Base-by-base conservation (phyloP, 2,329 filamentous ascomycete genomes). In the Aspergillus flavus region DNA sequence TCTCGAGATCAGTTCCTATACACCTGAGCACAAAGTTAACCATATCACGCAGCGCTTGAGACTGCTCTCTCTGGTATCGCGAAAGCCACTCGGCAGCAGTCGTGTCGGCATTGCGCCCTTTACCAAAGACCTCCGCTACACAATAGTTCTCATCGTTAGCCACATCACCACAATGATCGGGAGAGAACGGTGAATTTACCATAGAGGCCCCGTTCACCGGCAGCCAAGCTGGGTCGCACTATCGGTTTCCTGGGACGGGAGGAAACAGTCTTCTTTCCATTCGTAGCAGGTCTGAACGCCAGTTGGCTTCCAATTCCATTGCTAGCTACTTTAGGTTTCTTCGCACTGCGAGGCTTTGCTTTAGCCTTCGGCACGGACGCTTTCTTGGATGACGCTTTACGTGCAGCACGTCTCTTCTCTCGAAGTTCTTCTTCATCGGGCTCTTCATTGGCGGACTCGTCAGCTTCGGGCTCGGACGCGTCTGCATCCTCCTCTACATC, bases 1-100 rank as follows among this genome's bases (percentile, higher is more conserved):
- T 87, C 68, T 91, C 86, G 59, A 92, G 84, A 60, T 92, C 87
- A 75, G 94, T 96, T 34, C 95, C 95, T 21, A 94, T 88, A 66
- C 91, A 86, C 68, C 83, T 83, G 21, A 90, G 77, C 26, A 89
- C 82, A 60, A 89, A 85, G 71, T 88, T 89, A 73, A 89, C 79
- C 58, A 90, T 73, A 62, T 88, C 85, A 54, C 83, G 80, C 69
- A 89, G 76, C 6, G 85, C 86, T 43, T 76, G 75, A 26, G 83
- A 78, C 67, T 86, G 85, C 67, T 88, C 78, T 58, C 83, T 78
- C 58, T 85, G 80, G 75, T 89, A 89, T 52, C 78, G 76, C 58
- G 81, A 77, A 53, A 89, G 76, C 87, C 87, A 89, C 60, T 83
- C 79, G 41, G 84, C 83, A 14, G 85, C 84, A 34, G 85, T 84